phyloP scores from a whole-genome alignment of 331 rosid species.

The Dryas integrifolia region DNA sequence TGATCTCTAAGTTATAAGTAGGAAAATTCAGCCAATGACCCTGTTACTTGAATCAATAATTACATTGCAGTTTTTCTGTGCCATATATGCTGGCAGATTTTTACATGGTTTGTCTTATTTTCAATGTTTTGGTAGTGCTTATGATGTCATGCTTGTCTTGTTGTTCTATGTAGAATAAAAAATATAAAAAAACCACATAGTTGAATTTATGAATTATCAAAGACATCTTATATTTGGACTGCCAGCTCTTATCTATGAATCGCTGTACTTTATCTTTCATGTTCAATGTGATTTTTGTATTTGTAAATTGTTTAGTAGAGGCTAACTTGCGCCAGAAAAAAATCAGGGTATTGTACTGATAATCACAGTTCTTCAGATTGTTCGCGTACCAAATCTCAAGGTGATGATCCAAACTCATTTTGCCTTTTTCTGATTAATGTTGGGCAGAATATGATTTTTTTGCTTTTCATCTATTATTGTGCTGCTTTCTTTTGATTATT shows the following conservation, averaged over 20 bases:
- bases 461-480: neutral
- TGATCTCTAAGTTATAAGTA: neutral
- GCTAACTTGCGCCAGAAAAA: conserved; percentile 16
- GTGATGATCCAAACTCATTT: conserved; percentile 37
- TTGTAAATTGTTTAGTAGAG: conserved; percentile 10
- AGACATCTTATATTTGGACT: neutral
- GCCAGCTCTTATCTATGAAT: neutral
- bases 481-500: neutral
- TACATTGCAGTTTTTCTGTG: neutral
- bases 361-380: conserved; percentile 97
- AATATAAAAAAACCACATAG: no score
- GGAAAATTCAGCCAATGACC: neutral
- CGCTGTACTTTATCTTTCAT: conserved; percentile 12
- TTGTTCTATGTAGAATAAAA: neutral
- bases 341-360: conserved; percentile 86
- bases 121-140: no score
- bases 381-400: conserved; percentile 96
- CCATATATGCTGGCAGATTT: neutral
- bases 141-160: neutral
- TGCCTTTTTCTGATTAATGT: conserved; percentile 5
- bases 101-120: no score
- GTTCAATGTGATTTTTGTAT: conserved; percentile 1
- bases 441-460: no score
- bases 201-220: neutral
- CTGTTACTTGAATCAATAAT: neutral